phyloP scores from a whole-genome alignment of 495 filamentous ascomycete genomes.

The Aspergillus taichungensis region DNA sequence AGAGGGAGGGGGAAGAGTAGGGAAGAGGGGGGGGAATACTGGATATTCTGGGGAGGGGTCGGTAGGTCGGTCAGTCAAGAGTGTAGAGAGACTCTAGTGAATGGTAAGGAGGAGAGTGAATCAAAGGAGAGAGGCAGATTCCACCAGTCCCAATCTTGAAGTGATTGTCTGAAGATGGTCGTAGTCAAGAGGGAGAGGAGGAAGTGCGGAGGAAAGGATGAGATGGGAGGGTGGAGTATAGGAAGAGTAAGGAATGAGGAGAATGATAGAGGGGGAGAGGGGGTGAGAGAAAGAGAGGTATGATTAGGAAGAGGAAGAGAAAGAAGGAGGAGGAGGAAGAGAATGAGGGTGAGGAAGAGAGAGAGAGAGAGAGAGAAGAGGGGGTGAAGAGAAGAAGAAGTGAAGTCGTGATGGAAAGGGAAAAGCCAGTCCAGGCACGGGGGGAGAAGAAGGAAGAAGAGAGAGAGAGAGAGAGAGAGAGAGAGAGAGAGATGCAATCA shows the following conservation, averaged over 20 bases:
- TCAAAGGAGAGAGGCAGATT: no score
- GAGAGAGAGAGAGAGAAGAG: not conserved
- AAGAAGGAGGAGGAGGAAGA: not conserved
- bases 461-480: not conserved
- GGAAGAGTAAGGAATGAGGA: no score
- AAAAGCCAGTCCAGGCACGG: no score
- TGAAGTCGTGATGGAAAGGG: not conserved
- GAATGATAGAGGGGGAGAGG: no score
- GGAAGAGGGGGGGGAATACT: not conserved
- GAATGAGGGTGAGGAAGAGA: conserved; percentile 1
- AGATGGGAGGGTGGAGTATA: no score
- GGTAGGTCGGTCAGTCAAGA: no score
- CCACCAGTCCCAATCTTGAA: not conserved
- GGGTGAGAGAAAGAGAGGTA: conserved; percentile 1
- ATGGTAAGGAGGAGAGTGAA: no score
- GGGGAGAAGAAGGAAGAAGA: not conserved
- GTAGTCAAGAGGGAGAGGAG: not conserved
- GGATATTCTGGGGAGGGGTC: no score
- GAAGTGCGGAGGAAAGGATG: no score
- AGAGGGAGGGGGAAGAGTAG: conserved; percentile 5
- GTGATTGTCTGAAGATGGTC: not conserved
- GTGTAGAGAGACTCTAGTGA: no score
- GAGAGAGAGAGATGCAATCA: conserved; percentile 1
- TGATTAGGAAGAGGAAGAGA: not conserved
- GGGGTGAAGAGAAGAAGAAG: conserved; percentile 4